A percentile compares a stretch with the other conserved stretches of the same genome.
These are phyloP conservation scores for Boletellus emodensis DNA, from an alignment of 768 basidiomycete genomes.

Conservation along the genomic window DNA sequence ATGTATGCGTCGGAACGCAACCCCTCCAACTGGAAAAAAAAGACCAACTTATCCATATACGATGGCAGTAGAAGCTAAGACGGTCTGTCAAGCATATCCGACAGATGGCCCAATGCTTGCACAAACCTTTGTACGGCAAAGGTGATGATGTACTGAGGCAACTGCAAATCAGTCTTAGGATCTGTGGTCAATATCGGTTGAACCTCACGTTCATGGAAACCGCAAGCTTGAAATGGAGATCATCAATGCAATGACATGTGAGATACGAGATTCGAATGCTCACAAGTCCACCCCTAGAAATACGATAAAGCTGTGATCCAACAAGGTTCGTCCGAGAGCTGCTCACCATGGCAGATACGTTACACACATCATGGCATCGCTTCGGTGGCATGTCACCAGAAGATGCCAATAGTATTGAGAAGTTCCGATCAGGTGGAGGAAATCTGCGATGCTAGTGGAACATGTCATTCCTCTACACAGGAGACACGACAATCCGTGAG, in stretches of 20 bases:
- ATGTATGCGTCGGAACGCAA: neutral
- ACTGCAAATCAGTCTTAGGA: neutral
- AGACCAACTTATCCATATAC: constrained; percentile 18
- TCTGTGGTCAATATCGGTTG: too few relatives aligned
- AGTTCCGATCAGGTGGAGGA: constrained; percentile 1
- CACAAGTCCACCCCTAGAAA: constrained; percentile 10
- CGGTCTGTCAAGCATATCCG: neutral
- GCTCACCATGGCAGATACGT: constrained; percentile 9
- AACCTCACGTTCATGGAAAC: constrained; percentile 9
- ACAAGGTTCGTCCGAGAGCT: neutral
- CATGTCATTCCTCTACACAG: neutral
- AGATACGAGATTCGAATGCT: neutral
- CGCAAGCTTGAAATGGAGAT: neutral
- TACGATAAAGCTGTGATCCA: neutral
- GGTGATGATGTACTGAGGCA: constrained; percentile 2
- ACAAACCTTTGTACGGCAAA: constrained; percentile 13
- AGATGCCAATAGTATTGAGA: constrained; percentile 3
- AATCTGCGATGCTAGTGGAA: constrained; percentile 5
- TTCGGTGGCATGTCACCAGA: constrained; percentile 6
- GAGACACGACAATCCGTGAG: neutral
- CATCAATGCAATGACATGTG: neutral
- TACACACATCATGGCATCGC: neutral
- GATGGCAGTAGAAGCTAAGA: constrained; percentile 15
- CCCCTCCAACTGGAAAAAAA: neutral
- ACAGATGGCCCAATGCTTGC: neutral